Evolutionary conservation across 129 eudicot genomes (phyloP).

Genomic region (Erigeron canadensis): DNA sequence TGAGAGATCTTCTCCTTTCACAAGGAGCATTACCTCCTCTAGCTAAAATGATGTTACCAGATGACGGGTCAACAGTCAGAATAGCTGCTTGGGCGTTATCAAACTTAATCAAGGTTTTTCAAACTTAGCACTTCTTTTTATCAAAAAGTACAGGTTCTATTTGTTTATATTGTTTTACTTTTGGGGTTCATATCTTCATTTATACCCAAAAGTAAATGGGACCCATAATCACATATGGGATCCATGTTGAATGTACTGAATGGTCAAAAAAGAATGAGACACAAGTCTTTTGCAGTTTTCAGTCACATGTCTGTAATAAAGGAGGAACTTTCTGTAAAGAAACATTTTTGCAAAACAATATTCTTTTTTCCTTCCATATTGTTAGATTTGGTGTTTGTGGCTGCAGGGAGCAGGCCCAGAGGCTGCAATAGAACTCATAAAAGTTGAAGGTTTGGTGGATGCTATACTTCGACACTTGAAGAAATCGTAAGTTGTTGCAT

Average conservation of each 20-base stretch:
- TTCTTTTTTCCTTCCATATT: background rate
- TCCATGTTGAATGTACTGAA: constrained; percentile 22
- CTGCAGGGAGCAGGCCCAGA: constrained; percentile 83
- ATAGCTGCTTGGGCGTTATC: constrained; percentile 98
- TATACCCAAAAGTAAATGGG: constrained; percentile 11
- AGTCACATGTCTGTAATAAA: constrained; percentile 23
- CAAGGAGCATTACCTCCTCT: constrained; percentile 94
- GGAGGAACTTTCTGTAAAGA: constrained; percentile 29
- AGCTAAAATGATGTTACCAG: constrained; percentile 83
- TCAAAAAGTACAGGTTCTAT: background rate
- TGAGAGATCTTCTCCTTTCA: constrained; percentile 66
- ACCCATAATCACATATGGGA: constrained; percentile 10
- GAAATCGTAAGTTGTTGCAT: constrained; percentile 60
- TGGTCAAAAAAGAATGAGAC: constrained; percentile 37
- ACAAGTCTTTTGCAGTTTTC: constrained; percentile 29
- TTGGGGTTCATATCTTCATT: constrained; percentile 5
- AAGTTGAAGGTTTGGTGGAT: constrained; percentile 77
- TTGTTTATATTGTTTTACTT: constrained; percentile 4
- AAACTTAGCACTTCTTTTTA: background rate
- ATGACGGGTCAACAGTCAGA: constrained; percentile 80
- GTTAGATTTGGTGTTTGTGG: constrained; percentile 21
- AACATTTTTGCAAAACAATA: constrained; percentile 14
- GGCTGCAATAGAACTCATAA: constrained; percentile 81
- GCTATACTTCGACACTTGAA: constrained; percentile 79
- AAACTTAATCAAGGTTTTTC: constrained; percentile 81